phyloP scores from a whole-genome alignment of 2,329 filamentous ascomycete species.

The Sordariomycetes sp. region DNA sequence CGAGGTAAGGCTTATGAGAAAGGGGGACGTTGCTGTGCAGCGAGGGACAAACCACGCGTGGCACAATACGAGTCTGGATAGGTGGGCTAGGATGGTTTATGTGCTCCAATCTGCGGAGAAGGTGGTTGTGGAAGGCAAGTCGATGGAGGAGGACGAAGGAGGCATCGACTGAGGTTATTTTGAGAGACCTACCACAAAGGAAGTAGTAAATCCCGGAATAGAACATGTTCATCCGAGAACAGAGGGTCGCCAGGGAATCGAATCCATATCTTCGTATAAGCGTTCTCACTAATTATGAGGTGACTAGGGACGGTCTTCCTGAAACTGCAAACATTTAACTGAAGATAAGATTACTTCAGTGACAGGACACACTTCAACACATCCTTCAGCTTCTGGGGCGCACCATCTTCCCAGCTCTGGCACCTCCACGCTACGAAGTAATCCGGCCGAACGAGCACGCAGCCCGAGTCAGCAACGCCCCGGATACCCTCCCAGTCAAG shows the following conservation, averaged over 20 bases:
- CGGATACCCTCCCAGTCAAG: slow-evolving; percentile 44
- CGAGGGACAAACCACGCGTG: slow-evolving; percentile 45
- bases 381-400: background rate
- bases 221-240: no score
- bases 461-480: slow-evolving; percentile 47
- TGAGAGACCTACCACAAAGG: no score
- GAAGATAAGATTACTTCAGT: no score
- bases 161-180: slow-evolving; percentile 8
- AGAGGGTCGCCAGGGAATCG: no score
- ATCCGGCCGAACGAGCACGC: slow-evolving; percentile 48
- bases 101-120: slow-evolving; percentile 18
- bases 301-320: no score
- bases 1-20: slow-evolving; percentile 29
- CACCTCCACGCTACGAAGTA: slow-evolving; percentile 41
- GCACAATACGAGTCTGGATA: slow-evolving; percentile 31
- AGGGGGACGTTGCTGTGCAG: slow-evolving; percentile 44
- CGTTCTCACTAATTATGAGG: no score
- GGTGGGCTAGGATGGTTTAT: slow-evolving; percentile 33
- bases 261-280: no score
- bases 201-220: no score
- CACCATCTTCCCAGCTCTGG: background rate
- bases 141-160: slow-evolving; percentile 23
- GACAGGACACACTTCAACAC: background rate
- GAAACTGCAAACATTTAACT: no score
- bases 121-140: slow-evolving; percentile 8